Conservation (phyloP, 2,329 filamentous ascomycete species). For the Aaosphaeria pasadenensis region DNA sequence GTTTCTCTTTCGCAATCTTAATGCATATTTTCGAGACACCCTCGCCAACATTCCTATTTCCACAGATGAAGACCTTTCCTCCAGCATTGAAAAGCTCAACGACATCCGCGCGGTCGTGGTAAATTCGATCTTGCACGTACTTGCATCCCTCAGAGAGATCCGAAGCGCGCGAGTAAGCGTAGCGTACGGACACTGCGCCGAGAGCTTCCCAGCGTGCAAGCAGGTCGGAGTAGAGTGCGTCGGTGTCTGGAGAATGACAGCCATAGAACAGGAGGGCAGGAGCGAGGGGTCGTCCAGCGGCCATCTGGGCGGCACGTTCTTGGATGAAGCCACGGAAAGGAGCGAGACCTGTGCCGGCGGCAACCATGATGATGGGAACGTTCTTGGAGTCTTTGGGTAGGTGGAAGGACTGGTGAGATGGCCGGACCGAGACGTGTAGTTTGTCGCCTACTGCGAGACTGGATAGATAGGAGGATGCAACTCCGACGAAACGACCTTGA, state of each 20-base stretch:
- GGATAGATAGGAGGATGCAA: constrained; percentile 43
- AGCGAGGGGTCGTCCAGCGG: constrained; percentile 52
- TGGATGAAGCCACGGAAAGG: constrained; percentile 45
- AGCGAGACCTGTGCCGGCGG: constrained; percentile 41
- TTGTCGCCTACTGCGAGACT: constrained; percentile 39
- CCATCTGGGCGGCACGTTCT: constrained; percentile 40
- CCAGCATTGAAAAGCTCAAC: constrained; percentile 46
- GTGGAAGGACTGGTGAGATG: constrained; percentile 43
- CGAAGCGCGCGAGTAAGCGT: constrained; percentile 55
- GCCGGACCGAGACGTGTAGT: constrained; percentile 42
- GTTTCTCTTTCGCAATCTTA: constrained; percentile 42
- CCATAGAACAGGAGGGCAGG: constrained; percentile 65
- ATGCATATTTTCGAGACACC: constrained; percentile 42
- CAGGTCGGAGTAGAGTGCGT: constrained; percentile 60
- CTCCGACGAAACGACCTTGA: constrained; percentile 44
- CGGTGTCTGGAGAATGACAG: constrained; percentile 54
- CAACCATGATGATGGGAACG: constrained; percentile 41
- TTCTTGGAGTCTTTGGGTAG: constrained; percentile 41
- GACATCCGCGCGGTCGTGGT: constrained; percentile 46
- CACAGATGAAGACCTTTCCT: constrained; percentile 64
- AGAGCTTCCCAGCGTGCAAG: constrained; percentile 57
- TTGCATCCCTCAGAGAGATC: constrained; percentile 47
- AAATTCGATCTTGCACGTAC: constrained; percentile 54
- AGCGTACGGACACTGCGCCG: constrained; percentile 60
- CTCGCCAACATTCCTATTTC: constrained; percentile 49